phyloP scores from a whole-genome alignment of 495 filamentous ascomycete genomes.

The Daldinia vernicosa region DNA sequence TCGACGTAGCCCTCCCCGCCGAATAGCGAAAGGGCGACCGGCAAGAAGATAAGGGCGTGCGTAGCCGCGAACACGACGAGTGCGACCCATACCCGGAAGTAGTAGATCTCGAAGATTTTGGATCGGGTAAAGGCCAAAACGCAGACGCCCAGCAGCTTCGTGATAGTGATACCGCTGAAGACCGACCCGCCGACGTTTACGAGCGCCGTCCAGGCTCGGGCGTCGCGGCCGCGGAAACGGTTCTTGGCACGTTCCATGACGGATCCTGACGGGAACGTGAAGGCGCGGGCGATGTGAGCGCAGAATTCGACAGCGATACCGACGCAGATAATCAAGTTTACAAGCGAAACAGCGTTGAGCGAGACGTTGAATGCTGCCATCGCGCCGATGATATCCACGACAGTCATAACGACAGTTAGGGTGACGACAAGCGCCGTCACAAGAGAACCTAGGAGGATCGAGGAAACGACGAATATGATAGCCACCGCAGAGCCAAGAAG shows the following conservation, averaged over 20 bases:
- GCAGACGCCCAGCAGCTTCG: constrained; percentile 89
- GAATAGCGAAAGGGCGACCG: constrained; percentile 85
- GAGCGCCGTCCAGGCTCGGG: constrained; percentile 87
- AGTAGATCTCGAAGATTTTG: constrained; percentile 99
- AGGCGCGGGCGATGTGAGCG: constrained; percentile 94
- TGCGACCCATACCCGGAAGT: constrained; percentile 95
- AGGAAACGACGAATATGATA: constrained; percentile 81
- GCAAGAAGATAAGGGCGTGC: constrained; percentile 91
- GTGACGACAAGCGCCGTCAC: constrained; percentile 84
- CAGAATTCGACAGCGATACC: constrained; percentile 98
- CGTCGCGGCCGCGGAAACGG: constrained; percentile 77
- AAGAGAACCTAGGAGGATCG: constrained; percentile 82
- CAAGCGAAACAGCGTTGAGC: constrained; percentile 96
- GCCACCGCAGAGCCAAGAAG: constrained; percentile 83
- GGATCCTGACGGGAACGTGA: constrained; percentile 84
- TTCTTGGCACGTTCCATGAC: constrained; percentile 78
- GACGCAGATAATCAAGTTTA: constrained; percentile 95
- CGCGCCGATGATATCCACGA: constrained; percentile 92
- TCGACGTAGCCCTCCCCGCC: constrained; percentile 91
- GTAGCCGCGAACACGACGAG: constrained; percentile 87
- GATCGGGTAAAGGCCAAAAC: constrained; percentile 94
- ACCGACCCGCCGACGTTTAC: constrained; percentile 94
- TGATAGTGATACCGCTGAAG: constrained; percentile 95
- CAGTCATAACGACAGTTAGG: constrained; percentile 86
- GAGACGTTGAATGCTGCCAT: constrained; percentile 91